These are phyloP conservation scores for Komagataella mondaviorum DNA, from an alignment of 805 yeast genomes.

Conservation along the genomic window DNA sequence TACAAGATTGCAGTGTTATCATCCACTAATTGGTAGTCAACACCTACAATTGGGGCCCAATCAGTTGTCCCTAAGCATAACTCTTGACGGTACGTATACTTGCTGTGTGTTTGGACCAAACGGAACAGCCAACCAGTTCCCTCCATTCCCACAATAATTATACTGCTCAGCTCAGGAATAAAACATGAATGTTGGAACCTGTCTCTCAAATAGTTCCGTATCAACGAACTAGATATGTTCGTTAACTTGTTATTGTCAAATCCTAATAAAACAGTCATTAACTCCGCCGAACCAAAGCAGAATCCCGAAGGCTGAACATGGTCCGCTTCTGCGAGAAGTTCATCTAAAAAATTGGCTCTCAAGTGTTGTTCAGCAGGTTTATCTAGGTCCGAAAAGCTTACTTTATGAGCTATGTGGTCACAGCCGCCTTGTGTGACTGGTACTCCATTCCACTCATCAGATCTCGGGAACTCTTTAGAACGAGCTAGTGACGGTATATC, in stretches of 20 bases:
- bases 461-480: background rate
- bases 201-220: background rate
- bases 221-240: background rate
- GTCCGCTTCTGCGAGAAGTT: background rate
- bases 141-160: background rate
- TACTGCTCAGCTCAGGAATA: background rate
- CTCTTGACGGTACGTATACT: background rate
- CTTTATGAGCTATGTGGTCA: background rate
- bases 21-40: background rate
- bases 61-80: background rate
- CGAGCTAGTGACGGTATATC: background rate
- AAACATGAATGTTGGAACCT: background rate
- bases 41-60: background rate
- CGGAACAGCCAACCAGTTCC: background rate
- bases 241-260: background rate
- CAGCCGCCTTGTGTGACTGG: background rate
- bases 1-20: background rate
- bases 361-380: background rate
- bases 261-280: background rate
- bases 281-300: background rate
- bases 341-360: background rate
- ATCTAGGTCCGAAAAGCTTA: background rate
- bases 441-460: background rate
- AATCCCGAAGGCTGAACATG: background rate
- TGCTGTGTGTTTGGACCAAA: background rate